Conservation (phyloP, 2,329 filamentous ascomycete species). For the Colletotrichum salicis region DNA sequence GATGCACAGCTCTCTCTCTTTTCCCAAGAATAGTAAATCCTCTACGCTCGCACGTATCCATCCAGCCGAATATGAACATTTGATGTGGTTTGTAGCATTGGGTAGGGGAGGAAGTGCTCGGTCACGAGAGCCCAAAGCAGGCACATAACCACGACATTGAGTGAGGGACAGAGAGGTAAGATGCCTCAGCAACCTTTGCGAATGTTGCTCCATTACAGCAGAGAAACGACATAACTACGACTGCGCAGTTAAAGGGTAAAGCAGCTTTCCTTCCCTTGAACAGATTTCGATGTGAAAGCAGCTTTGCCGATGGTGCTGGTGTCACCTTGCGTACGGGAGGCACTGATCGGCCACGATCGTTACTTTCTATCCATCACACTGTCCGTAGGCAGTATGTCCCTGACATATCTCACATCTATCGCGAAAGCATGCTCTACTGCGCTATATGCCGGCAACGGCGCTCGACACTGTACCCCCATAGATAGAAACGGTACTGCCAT, state of each 20-base stretch:
- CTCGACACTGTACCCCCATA: too few species aligned
- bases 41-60: background rate
- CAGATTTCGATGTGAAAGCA: background rate
- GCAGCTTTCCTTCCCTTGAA: background rate
- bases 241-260: fast-evolving
- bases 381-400: background rate
- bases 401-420: background rate
- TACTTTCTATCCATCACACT: background rate
- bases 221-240: background rate
- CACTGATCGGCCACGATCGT: fast-evolving
- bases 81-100: background rate
- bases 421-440: background rate
- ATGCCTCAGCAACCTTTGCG: background rate
- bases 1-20: background rate
- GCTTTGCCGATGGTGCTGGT: background rate
- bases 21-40: background rate
- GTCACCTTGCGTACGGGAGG: background rate
- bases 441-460: background rate
- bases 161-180: background rate
- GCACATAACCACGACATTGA: background rate
- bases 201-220: background rate
- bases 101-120: fast-evolving
- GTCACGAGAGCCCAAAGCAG: background rate
- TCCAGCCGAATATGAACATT: background rate
- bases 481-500: too few species aligned